These are phyloP conservation scores for Candida pseudofarinosa DNA, from an alignment of 805 yeast genomes.

Conservation along the genomic window DNA sequence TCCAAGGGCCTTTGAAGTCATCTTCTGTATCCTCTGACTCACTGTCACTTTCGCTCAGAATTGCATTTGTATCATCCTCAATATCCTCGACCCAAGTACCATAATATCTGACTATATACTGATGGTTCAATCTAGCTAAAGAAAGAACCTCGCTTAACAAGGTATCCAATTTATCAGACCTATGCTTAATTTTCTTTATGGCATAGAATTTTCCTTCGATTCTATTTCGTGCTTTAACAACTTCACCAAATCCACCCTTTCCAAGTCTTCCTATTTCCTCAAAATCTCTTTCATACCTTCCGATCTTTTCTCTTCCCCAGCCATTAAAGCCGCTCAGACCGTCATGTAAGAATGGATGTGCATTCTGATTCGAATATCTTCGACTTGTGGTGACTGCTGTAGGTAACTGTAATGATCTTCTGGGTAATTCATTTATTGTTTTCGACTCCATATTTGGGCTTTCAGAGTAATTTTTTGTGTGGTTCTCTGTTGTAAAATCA, in stretches of 20 bases:
- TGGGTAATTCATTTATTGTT: not conserved
- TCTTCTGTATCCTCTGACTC: conserved; percentile 20
- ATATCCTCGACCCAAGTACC: conserved; percentile 97
- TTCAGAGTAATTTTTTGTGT: not conserved
- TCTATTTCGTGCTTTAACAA: conserved; percentile 91
- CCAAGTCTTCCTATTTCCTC: conserved; percentile 92
- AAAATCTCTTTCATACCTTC: conserved; percentile 88
- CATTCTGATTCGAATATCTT: conserved; percentile 21
- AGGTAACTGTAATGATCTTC: not conserved
- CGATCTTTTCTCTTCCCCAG: conserved; percentile 24
- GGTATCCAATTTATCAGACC: conserved; percentile 71
- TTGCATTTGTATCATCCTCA: conserved; percentile 14
- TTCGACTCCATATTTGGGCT: not conserved
- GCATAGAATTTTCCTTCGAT: conserved; percentile 96
- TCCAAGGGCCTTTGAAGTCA: conserved; percentile 21
- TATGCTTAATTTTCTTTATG: conserved; percentile 82
- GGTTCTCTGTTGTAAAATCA: not conserved
- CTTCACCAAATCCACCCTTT: conserved; percentile 96
- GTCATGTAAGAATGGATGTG: conserved; percentile 6
- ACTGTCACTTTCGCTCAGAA: conserved; percentile 19
- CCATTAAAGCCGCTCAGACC: not conserved
- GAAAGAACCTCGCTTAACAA: conserved; percentile 89
- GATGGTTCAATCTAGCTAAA: conserved; percentile 87
- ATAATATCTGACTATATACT: conserved; percentile 91
- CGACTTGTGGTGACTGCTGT: conserved; percentile 7